Evolutionary conservation across 2,329 filamentous ascomycete species (phyloP).

Genomic region (Penicillium frequentans): DNA sequence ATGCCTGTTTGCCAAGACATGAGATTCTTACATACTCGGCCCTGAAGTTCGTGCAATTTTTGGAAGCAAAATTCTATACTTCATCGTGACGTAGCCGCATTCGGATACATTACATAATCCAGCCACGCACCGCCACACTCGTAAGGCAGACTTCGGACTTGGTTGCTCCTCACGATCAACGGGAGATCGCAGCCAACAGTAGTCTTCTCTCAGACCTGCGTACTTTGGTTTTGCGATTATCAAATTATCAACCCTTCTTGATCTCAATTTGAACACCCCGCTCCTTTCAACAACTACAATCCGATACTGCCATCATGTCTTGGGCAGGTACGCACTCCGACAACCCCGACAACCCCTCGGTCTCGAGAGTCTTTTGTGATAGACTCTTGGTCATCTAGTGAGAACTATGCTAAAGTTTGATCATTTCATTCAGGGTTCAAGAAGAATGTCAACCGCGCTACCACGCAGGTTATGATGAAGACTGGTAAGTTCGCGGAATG

Average conservation of each 20-base stretch:
- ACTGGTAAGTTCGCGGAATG: constrained; percentile 59
- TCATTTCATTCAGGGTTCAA: constrained; percentile 68
- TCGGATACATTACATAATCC: constrained; percentile 3
- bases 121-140: constrained; percentile 12
- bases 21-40: too few species aligned
- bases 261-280: not conserved
- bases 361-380: not conserved
- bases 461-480: constrained; percentile 99
- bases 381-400: not conserved
- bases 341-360: not conserved
- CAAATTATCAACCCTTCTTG: not conserved
- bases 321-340: constrained; percentile 60
- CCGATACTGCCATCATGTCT: constrained; percentile 57
- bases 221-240: not conserved
- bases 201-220: not conserved
- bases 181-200: not conserved
- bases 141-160: constrained; percentile 1
- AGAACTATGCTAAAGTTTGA: not conserved
- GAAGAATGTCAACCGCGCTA: constrained; percentile 97
- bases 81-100: constrained; percentile 22
- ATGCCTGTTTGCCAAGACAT: not conserved
- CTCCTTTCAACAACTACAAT: not conserved
- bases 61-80: not conserved
- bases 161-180: not conserved
- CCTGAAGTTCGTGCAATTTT: not conserved